Evolutionary conservation across 441 rosid genomes (phyloP).

Genomic region (Arabidopsis lyrata): DNA sequence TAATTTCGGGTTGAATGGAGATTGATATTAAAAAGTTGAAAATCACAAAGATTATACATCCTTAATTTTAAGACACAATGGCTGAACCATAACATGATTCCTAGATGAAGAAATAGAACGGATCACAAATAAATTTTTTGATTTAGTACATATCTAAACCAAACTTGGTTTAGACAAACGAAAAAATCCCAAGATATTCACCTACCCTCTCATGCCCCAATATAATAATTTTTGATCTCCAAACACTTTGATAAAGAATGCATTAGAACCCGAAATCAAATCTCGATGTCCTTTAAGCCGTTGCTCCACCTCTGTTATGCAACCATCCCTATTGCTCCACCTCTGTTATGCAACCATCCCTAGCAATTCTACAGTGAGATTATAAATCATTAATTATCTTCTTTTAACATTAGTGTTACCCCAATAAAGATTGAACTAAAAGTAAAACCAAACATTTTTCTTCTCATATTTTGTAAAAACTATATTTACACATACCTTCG

Average conservation of each 20-base stretch:
- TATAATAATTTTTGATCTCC: neutral
- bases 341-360: too few species aligned
- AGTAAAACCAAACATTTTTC: neutral
- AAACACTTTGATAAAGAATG: slow-evolving; percentile 13
- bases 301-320: neutral
- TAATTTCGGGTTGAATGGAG: neutral
- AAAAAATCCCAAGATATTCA: neutral
- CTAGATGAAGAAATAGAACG: neutral
- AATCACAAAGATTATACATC: slow-evolving; percentile 9
- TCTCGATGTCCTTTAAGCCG: neutral
- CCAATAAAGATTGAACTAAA: neutral
- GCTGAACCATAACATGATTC: neutral
- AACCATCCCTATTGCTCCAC: neutral
- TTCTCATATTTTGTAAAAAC: neutral
- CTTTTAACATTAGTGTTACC: neutral
- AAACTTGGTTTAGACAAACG: neutral
- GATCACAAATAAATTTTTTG: neutral
- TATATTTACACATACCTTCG: slow-evolving; percentile 7
- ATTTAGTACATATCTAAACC: neutral
- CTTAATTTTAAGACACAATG: neutral
- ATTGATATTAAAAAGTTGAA: neutral
- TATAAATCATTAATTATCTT: neutral
- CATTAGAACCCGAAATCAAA: slow-evolving; percentile 20
- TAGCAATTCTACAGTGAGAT: slow-evolving; percentile 14
- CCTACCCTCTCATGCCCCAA: neutral